Conservation (phyloP, 257 asterid genomes). For the Ilex asprella region DNA sequence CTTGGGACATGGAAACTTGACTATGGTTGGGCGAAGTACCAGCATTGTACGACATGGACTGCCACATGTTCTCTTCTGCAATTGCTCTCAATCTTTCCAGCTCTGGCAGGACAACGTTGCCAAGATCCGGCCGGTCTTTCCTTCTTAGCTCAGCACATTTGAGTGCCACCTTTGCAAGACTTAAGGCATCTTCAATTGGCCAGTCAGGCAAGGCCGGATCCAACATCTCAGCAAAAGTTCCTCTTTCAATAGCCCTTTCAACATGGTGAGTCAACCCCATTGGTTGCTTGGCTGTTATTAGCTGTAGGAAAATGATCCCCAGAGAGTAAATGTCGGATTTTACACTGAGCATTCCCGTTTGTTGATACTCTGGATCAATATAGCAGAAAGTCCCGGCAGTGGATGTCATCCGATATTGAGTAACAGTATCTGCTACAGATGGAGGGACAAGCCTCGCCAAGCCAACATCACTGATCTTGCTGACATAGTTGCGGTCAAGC, state of each 20-base stretch:
- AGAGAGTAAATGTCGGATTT: slow-evolving; percentile 86
- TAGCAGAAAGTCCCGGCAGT: slow-evolving; percentile 96
- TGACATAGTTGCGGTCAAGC: no score
- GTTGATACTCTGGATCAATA: slow-evolving; percentile 95
- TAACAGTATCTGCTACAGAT: slow-evolving; percentile 68
- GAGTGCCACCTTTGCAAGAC: slow-evolving; percentile 54
- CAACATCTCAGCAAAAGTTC: slow-evolving; percentile 50
- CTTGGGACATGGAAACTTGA: slow-evolving; percentile 58
- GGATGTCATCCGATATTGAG: slow-evolving; percentile 88
- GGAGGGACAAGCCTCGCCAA: slow-evolving; percentile 73
- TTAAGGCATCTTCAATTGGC: slow-evolving; percentile 73
- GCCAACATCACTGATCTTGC: no score
- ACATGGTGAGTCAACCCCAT: slow-evolving; percentile 86
- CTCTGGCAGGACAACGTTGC: slow-evolving; percentile 59
- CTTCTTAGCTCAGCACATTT: slow-evolving; percentile 72
- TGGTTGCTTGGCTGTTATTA: slow-evolving; percentile 68
- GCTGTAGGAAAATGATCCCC: slow-evolving; percentile 75
- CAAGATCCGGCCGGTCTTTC: slow-evolving; percentile 93
- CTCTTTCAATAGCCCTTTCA: slow-evolving; percentile 64
- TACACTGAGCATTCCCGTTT: slow-evolving; percentile 94
- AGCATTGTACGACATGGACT: slow-evolving; percentile 13
- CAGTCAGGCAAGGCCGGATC: slow-evolving; percentile 64
- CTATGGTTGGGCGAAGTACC: slow-evolving; percentile 39
- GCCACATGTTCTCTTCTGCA: slow-evolving; percentile 42
- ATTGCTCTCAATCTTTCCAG: slow-evolving; percentile 51